Percentiles rank a stretch among this genome's conserved stretches.
Conservation (phyloP, 2,329 filamentous ascomycete genomes). For the Aureobasidium lini region DNA sequence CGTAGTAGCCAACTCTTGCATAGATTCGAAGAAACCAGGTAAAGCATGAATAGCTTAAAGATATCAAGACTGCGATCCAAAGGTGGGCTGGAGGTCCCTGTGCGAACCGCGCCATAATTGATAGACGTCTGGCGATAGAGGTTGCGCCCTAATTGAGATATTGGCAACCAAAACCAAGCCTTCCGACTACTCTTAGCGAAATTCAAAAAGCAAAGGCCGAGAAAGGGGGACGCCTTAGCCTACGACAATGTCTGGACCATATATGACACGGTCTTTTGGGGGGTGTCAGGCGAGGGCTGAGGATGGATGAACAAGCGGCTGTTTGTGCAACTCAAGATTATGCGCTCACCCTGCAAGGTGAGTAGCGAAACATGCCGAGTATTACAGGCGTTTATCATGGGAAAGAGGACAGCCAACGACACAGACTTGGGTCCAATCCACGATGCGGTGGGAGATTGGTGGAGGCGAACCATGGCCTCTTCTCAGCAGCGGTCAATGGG, state of each 20-base stretch:
- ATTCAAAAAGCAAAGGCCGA: conserved; percentile 8
- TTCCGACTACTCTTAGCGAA: neutral
- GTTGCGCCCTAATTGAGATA: neutral
- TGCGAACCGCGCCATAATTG: conserved; percentile 7
- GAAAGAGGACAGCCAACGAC: conserved; percentile 6
- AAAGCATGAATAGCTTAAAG: conserved; percentile 10
- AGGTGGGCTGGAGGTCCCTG: conserved; percentile 1
- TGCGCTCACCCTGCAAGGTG: conserved; percentile 11
- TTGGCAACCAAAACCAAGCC: neutral
- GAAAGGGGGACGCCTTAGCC: neutral
- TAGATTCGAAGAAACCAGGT: conserved; percentile 10
- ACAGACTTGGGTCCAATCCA: neutral
- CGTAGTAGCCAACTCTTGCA: conserved; percentile 13
- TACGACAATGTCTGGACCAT: conserved; percentile 8
- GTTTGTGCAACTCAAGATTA: conserved; percentile 7
- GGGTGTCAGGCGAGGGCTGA: conserved; percentile 1
- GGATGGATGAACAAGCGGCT: conserved; percentile 1
- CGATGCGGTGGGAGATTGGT: neutral
- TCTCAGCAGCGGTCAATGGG: neutral
- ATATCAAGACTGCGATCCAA: conserved; percentile 10
- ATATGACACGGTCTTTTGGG: conserved; percentile 3
- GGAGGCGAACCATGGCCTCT: neutral
- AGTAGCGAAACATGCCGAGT: neutral
- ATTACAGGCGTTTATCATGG: neutral
- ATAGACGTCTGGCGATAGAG: neutral